These are phyloP conservation scores for Aspergillus arachidicola DNA, from an alignment of 2,329 filamentous ascomycete species.

Conservation along the genomic window DNA sequence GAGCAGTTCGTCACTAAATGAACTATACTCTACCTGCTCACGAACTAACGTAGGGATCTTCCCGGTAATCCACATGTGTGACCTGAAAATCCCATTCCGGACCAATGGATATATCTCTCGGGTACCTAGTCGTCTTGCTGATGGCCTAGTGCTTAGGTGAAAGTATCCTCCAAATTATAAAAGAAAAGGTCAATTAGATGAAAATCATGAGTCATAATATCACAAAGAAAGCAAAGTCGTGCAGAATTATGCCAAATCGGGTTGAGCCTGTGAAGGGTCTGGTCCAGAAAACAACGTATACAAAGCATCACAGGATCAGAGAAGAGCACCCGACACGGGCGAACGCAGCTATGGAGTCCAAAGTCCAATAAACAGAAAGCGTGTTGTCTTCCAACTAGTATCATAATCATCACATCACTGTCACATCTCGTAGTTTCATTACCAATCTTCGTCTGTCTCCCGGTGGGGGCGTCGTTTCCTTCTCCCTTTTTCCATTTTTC, in stretches of 20 bases:
- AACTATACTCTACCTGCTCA: neutral
- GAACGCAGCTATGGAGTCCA: neutral
- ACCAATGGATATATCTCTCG: neutral
- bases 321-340: neutral
- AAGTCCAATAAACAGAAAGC: neutral
- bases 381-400: neutral
- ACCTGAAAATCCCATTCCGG: neutral
- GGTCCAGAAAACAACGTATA: neutral
- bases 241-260: neutral
- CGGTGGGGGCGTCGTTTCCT: neutral
- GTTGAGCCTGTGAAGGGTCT: neutral
- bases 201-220: neutral
- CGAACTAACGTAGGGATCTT: neutral
- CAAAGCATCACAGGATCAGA: neutral
- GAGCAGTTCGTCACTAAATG: neutral
- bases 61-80: neutral
- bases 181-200: neutral
- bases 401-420: constrained; percentile 1
- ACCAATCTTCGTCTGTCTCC: neutral
- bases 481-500: neutral
- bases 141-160: too few species aligned
- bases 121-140: too few species aligned
- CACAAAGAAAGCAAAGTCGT: neutral
- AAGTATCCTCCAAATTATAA: too few species aligned
- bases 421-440: neutral